These are phyloP conservation scores for Colletotrichum endophyticum DNA, from an alignment of 2,329 filamentous ascomycete genomes.

Conservation along the genomic window DNA sequence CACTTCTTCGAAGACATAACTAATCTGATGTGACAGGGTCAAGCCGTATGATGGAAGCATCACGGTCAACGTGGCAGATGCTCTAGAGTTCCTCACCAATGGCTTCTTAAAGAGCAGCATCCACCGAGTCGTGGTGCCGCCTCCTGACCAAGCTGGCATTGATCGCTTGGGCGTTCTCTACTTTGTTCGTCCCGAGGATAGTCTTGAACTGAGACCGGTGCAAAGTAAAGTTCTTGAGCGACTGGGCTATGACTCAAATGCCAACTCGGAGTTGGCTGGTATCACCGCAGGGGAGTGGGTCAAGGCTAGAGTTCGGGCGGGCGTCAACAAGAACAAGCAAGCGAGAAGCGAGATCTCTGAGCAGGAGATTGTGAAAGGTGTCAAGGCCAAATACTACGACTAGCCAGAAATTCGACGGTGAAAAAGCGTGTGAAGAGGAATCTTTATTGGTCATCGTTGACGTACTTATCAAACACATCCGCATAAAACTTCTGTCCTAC, in stretches of 20 bases:
- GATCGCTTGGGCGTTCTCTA: constrained; percentile 54
- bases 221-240: constrained; percentile 35
- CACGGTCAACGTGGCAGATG: constrained; percentile 57
- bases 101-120: constrained; percentile 50
- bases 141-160: constrained; percentile 45
- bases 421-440: accelerated
- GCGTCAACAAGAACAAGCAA: constrained; percentile 18
- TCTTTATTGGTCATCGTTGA: constrained; percentile 38
- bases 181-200: constrained; percentile 41
- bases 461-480: constrained; percentile 52
- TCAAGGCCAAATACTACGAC: constrained; percentile 37
- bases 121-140: constrained; percentile 47
- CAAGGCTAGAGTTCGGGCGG: constrained; percentile 33
- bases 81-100: constrained; percentile 51
- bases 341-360: constrained; percentile 30
- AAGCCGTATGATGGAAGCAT: constrained; percentile 53
- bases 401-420: background rate
- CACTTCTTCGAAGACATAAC: too few relatives aligned
- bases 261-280: constrained; percentile 29
- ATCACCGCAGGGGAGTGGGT: constrained; percentile 40
- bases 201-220: constrained; percentile 33
- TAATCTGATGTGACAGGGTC: constrained; percentile 28
- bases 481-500: constrained; percentile 52
- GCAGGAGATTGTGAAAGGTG: constrained; percentile 34
- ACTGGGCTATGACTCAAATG: constrained; percentile 29